Base-by-base conservation (phyloP, 257 asterid species). In the Nicotiana benthamiana region DNA sequence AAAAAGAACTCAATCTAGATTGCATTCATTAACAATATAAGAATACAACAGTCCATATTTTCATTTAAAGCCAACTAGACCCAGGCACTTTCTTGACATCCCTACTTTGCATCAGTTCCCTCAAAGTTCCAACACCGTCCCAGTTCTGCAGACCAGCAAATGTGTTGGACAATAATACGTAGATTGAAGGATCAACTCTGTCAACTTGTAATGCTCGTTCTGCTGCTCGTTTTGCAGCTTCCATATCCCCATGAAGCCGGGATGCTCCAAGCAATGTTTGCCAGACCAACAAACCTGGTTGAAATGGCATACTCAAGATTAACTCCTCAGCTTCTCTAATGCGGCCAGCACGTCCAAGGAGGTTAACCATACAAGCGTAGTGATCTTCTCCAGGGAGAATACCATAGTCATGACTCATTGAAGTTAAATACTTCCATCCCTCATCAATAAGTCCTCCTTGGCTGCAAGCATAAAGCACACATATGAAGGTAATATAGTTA, bases 251-350 rank as follows among this genome's bases (percentile, higher is more conserved):
- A 15, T 90, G 92, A 63, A 88, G 81, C 81, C 86, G 75, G 65
- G 95, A 89, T 20, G 97, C 90, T 17, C 93, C 93, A 5, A 93
- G 93, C 86, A 93, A 86, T 3, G 97, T 93, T 75, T 90, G 93
- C 97, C 97, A 91, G 28, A 89, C 46, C 63, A 90, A 70, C 5
- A 78, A 86, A 67, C 93, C 85, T 11, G 91, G 85, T 79, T 81
- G 78, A 59, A 84, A 84, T 8, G 92, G 93, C 90, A 87, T 84
- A 1, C 82, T 85, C 4, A 27, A 62, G 82, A 91, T 87, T 34
- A 91, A 72, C 74, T 88, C 84, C 80, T 90, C 91, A 0, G 97
- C 97, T 79, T 93, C 93, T 76, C 68, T 85, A 24, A 89, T 77
- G 1, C 86, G 87, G 10, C 95, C 94, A 12, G 85, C 92, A 53